phyloP scores from a whole-genome alignment of 1,284 basidiomycete species.

The Filobasidium uniguttulatum region DNA sequence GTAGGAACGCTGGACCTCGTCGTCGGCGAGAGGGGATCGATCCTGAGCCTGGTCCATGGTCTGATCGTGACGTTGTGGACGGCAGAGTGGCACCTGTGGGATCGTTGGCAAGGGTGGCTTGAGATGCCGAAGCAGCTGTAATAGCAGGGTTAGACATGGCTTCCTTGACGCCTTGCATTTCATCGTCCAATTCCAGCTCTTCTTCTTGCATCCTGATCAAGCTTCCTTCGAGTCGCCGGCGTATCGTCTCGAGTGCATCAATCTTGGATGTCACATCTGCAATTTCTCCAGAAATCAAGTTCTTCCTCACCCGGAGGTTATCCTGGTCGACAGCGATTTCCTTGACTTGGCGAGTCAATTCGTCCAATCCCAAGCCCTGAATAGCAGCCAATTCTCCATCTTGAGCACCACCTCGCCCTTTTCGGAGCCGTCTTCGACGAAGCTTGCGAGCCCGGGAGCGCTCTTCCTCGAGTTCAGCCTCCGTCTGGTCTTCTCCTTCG shows the following conservation, averaged over 20 bases:
- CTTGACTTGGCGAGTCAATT: conserved; percentile 61
- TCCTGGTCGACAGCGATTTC: conserved; percentile 81
- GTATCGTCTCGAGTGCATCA: conserved; percentile 64
- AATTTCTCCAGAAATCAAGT: conserved; percentile 66
- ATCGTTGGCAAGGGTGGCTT: conserved; percentile 10
- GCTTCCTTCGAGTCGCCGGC: conserved; percentile 65
- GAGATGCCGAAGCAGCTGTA: conserved; percentile 26
- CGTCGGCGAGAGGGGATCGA: conserved; percentile 22
- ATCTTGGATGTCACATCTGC: conserved; percentile 78
- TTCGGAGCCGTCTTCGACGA: conserved; percentile 25
- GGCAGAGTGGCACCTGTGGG: neutral
- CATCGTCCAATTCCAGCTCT: conserved; percentile 88
- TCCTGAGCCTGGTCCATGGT: neutral
- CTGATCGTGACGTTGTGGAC: neutral
- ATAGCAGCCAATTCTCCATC: conserved; percentile 49
- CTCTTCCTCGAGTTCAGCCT: conserved; percentile 12
- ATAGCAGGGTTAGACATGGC: conserved; percentile 47
- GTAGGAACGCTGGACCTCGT: conserved; percentile 79
- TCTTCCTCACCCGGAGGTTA: conserved; percentile 64
- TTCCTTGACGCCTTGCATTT: conserved; percentile 84
- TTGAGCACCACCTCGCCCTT: conserved; percentile 45
- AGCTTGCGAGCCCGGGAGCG: conserved; percentile 8
- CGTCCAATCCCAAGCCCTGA: conserved; percentile 62
- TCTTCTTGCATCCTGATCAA: conserved; percentile 83
- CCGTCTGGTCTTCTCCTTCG: conserved; percentile 41